phyloP scores from a whole-genome alignment of 176 grass and related monocot genomes.

The Hordeum vulgare region MorexV3_pseudomolecules_assembly NC_058518.1:88997501-88998000 shows the following conservation, averaged over 20 bases:
- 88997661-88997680: slow-evolving; percentile 42
- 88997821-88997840: background rate
- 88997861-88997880: slow-evolving; percentile 43
- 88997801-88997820: slow-evolving; percentile 9
- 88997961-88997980: slow-evolving; percentile 24
- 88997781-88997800: slow-evolving; percentile 43
- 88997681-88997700: slow-evolving; percentile 23
- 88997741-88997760: slow-evolving; percentile 37
- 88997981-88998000: slow-evolving; percentile 55
- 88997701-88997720: slow-evolving; percentile 23
- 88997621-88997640: slow-evolving; percentile 41
- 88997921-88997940: slow-evolving; percentile 40
- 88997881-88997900: slow-evolving; percentile 32
- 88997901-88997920: slow-evolving; percentile 33
- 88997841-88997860: slow-evolving; percentile 55
- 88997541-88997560: background rate
- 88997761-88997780: slow-evolving; percentile 25
- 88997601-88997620: background rate
- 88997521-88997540: background rate
- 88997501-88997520: too few relatives aligned
- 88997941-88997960: slow-evolving; percentile 19
- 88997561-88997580: background rate
- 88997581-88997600: background rate
- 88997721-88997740: slow-evolving; percentile 9
- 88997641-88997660: slow-evolving; percentile 53